A percentile compares a stretch with the other conserved stretches of the same genome.
Evolutionary conservation across 192 early-diverging fungal species (phyloP).

Genomic region (Linnemannia zychae): DNA sequence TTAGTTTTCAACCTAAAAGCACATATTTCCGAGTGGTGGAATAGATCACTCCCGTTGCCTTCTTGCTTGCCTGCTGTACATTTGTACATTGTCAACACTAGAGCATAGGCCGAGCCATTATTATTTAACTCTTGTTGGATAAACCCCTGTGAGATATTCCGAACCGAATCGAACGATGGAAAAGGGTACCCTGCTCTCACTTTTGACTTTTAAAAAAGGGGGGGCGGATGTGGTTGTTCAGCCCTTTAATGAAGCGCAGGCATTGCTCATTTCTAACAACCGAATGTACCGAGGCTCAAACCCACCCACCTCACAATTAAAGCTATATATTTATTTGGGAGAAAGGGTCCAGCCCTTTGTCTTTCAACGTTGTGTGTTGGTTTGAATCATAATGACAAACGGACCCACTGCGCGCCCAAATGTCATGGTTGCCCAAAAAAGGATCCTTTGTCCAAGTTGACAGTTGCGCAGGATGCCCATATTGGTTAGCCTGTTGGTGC

Average conservation of each 20-base stretch:
- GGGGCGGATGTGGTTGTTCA: no score
- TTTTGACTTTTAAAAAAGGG: neutral
- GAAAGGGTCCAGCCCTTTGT: neutral
- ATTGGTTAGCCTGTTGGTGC: neutral
- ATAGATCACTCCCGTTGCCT: neutral
- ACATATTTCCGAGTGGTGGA: neutral
- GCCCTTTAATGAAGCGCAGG: no score
- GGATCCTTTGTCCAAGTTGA: neutral
- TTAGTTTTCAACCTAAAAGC: conserved; percentile 2
- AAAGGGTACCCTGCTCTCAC: neutral
- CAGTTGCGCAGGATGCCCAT: neutral
- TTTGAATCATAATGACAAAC: neutral
- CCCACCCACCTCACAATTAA: no score
- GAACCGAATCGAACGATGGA: conserved; percentile 6
- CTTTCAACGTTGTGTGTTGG: neutral
- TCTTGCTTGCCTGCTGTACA: neutral
- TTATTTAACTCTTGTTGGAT: neutral
- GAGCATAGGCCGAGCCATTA: neutral
- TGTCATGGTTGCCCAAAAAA: neutral
- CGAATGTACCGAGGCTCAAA: no score
- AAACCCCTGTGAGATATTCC: conserved; percentile 2
- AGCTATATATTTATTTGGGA: no score
- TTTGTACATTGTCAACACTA: no score
- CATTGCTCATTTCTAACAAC: no score
- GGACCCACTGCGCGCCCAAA: neutral